phyloP scores from a whole-genome alignment of 2,329 filamentous ascomycete species.

The Cryphonectria japonica region DNA sequence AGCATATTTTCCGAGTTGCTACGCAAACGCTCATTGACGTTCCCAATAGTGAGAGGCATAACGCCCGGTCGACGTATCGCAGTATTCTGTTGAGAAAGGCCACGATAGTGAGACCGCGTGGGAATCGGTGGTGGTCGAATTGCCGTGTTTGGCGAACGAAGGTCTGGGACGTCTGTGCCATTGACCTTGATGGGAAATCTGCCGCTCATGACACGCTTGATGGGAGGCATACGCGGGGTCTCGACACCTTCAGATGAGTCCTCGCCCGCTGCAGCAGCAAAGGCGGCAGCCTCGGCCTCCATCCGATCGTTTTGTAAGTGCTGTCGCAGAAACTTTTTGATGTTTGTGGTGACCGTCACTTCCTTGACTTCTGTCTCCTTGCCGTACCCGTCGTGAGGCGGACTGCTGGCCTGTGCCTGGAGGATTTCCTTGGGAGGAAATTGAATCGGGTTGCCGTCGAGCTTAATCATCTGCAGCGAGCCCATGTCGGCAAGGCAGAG shows the following conservation, averaged over 20 bases:
- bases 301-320: constrained; percentile 55
- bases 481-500: constrained; percentile 86
- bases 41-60: constrained; percentile 72
- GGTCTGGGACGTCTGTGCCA: constrained; percentile 68
- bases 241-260: constrained; percentile 76
- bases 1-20: constrained; percentile 68
- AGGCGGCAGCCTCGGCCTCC: constrained; percentile 52
- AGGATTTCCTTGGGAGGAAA: constrained; percentile 76
- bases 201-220: constrained; percentile 66
- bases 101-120: constrained; percentile 78
- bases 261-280: constrained; percentile 48
- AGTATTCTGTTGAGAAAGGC: constrained; percentile 69
- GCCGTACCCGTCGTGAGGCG: constrained; percentile 57
- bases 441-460: constrained; percentile 83
- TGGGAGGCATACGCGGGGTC: constrained; percentile 70
- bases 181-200: constrained; percentile 72
- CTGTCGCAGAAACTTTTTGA: constrained; percentile 64
- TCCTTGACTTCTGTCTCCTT: constrained; percentile 69
- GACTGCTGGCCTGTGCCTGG: constrained; percentile 59
- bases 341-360: constrained; percentile 61
- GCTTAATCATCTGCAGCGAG: constrained; percentile 84
- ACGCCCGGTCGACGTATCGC: constrained; percentile 70
- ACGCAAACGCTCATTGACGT: constrained; percentile 67
- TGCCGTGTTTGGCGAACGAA: constrained; percentile 66
- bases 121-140: constrained; percentile 77